phyloP scores from a whole-genome alignment of 2,329 filamentous ascomycete species.

The Meredithiella fracta region DNA sequence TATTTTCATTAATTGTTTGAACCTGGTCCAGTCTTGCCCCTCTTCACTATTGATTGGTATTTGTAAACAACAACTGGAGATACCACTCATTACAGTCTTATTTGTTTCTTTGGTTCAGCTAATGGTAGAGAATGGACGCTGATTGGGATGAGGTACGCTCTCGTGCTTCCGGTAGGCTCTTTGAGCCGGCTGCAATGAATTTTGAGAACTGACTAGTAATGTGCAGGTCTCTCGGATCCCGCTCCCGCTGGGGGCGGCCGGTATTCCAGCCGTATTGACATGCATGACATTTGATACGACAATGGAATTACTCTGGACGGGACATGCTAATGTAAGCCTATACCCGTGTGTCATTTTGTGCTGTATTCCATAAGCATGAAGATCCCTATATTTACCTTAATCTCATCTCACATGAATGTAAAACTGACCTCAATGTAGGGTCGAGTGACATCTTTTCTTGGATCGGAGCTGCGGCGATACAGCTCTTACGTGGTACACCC shows the following conservation, averaged over 20 bases:
- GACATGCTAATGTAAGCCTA: constrained; percentile 33
- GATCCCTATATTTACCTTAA: not conserved
- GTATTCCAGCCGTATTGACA: constrained; percentile 53
- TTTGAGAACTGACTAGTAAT: not conserved
- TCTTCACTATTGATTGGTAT: not conserved
- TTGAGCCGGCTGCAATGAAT: not conserved
- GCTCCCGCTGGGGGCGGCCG: constrained; percentile 59
- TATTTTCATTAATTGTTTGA: not conserved
- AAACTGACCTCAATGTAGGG: constrained; percentile 39
- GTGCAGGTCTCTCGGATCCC: constrained; percentile 60
- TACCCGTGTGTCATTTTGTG: not conserved
- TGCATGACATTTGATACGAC: constrained; percentile 77
- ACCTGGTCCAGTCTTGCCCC: constrained; percentile 2
- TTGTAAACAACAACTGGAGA: no score
- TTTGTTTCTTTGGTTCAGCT: not conserved
- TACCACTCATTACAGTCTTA: no score
- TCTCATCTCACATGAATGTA: not conserved
- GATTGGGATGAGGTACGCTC: constrained; percentile 50
- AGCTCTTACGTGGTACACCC: constrained; percentile 76
- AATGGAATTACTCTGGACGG: constrained; percentile 84
- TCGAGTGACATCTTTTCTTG: constrained; percentile 74
- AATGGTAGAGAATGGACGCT: constrained; percentile 40
- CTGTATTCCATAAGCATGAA: not conserved
- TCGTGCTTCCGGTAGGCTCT: not conserved
- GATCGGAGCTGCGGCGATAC: constrained; percentile 70